Percentiles rank a stretch among this genome's conserved stretches.
These are phyloP conservation scores for Paradendryphiella salina DNA, from an alignment of 2,329 filamentous ascomycete genomes.

Conservation along the genomic window DNA sequence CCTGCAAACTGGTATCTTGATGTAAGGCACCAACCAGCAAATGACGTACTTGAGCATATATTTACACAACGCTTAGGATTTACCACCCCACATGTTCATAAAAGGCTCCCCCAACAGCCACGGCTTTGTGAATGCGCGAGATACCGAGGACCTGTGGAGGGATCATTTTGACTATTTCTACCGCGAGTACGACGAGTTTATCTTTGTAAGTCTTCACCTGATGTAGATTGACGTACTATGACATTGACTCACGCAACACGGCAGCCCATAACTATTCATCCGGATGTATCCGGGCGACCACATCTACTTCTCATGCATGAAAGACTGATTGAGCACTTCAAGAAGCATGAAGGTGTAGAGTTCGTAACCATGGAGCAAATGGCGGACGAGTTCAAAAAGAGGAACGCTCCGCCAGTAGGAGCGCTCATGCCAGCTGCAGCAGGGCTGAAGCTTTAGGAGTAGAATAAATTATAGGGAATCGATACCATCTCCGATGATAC, in stretches of 20 bases:
- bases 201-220: constrained; percentile 61
- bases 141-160: constrained; percentile 66
- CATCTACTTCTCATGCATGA: constrained; percentile 75
- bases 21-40: constrained; percentile 3
- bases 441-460: constrained; percentile 55
- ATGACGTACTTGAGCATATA: no score
- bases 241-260: neutral
- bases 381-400: constrained; percentile 71
- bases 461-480: neutral
- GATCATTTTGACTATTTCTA: constrained; percentile 75
- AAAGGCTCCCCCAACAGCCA: constrained; percentile 66
- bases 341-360: constrained; percentile 63
- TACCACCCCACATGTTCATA: constrained; percentile 71
- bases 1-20: constrained; percentile 67
- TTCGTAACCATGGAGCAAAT: constrained; percentile 73
- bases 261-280: constrained; percentile 71
- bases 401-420: constrained; percentile 60
- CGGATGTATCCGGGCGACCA: constrained; percentile 65
- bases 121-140: constrained; percentile 59
- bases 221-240: neutral
- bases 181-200: constrained; percentile 73
- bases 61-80: constrained; percentile 35
- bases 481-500: no score
- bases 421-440: constrained; percentile 63
- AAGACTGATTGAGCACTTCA: constrained; percentile 69